These are phyloP conservation scores for Aphanomyces astaci DNA, from an alignment of 352 stramenopile species.

Conservation along the genomic window DNA sequence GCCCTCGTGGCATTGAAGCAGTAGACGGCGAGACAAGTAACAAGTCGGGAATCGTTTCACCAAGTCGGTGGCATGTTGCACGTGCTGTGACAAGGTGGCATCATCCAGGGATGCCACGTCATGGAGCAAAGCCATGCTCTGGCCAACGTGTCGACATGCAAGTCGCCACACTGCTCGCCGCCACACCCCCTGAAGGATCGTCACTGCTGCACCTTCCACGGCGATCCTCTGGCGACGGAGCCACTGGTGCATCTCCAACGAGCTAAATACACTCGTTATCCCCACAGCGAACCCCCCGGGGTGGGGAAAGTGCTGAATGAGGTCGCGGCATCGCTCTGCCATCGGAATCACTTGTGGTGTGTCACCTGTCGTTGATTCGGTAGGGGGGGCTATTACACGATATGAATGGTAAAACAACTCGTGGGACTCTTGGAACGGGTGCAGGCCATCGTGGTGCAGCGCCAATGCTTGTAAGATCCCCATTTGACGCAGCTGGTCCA, in stretches of 20 bases:
- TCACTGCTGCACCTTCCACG: background rate
- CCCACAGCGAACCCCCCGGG: background rate
- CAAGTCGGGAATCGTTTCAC: background rate
- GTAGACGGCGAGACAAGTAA: background rate
- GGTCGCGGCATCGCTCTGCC: background rate
- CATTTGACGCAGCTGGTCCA: background rate
- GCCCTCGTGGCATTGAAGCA: background rate
- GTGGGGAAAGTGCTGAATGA: background rate
- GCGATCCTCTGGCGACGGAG: background rate
- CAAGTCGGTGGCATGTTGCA: background rate
- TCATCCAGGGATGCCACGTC: background rate
- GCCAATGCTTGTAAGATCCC: background rate
- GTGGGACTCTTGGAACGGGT: background rate
- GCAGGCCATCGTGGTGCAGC: background rate
- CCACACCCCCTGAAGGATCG: background rate
- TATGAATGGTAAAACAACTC: background rate
- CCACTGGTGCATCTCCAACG: constrained; percentile 1
- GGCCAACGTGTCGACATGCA: background rate
- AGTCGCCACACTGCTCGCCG: background rate
- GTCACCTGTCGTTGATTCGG: background rate
- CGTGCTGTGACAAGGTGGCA: background rate
- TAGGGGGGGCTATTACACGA: background rate
- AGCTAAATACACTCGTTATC: background rate
- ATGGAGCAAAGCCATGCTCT: background rate
- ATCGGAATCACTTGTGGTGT: too few relatives aligned